phyloP scores from a whole-genome alignment of 2,329 filamentous ascomycete species.

The Rutstroemia sp. region DNA sequence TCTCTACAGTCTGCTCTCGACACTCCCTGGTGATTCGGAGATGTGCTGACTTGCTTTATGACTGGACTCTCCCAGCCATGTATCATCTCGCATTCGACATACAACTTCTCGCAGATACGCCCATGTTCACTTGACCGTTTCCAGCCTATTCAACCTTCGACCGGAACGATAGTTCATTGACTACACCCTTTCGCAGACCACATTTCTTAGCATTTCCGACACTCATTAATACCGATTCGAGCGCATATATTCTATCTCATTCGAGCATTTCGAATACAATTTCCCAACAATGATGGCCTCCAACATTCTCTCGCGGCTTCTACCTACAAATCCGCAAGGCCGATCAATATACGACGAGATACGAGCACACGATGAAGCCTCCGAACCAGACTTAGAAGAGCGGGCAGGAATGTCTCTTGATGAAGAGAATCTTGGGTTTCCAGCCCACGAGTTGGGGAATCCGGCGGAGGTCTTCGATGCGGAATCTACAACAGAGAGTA shows the following conservation, averaged over 20 bases:
- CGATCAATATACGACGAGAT: slow-evolving; percentile 32
- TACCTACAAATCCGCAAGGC: slow-evolving; percentile 25
- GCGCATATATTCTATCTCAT: not conserved
- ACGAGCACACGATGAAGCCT: slow-evolving; percentile 26
- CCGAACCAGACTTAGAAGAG: slow-evolving; percentile 29
- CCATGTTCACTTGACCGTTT: slow-evolving; percentile 17
- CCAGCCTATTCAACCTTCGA: slow-evolving; percentile 9
- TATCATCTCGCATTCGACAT: not conserved
- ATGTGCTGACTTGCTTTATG: not conserved
- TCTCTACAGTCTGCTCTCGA: slow-evolving; percentile 7
- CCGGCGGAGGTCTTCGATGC: slow-evolving; percentile 25
- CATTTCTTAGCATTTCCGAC: not conserved
- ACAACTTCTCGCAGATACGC: not conserved
- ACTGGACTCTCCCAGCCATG: not conserved
- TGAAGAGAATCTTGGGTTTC: slow-evolving; percentile 30
- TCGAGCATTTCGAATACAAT: not conserved
- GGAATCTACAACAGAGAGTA: slow-evolving; percentile 28
- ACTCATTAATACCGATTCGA: not conserved
- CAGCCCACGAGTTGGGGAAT: slow-evolving; percentile 27
- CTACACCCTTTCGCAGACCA: not conserved
- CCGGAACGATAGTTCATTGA: slow-evolving; percentile 14
- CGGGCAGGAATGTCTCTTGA: slow-evolving; percentile 28
- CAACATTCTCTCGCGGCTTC: slow-evolving; percentile 28
- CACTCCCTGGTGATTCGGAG: not conserved
- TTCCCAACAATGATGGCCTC: slow-evolving; percentile 27